Base-by-base conservation (phyloP, 2,329 filamentous ascomycete species). In the Alternaria sp. region DNA sequence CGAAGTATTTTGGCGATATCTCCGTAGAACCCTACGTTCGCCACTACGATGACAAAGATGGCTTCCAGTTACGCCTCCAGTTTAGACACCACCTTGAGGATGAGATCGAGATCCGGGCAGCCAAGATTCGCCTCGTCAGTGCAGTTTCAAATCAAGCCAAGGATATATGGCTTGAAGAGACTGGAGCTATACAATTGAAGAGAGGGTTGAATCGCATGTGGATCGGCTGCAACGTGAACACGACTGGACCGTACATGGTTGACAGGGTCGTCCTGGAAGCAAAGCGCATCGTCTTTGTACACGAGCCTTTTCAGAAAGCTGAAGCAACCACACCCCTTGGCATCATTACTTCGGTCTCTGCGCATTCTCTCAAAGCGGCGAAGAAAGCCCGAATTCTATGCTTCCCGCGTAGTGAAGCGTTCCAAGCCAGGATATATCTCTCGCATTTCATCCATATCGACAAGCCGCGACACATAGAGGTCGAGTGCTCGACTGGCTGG, bases 401-500 rank as follows among this genome's bases (percentile, higher is more conserved):
- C 28, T 96, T 92, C 74, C 91, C 93, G 32, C 86, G 88, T 16
- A 78, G 85, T 1, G 83, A 88, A 46, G 86, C 91, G 0, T 86
- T 97, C 4, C 87, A 92, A 61, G 86, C 91, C 3, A 85, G 85
- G 49, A 81, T 96, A 7, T 83, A 82, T 42, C 84, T 91, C 0
- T 88, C 91, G 0, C 90, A 86, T 62, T 82, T 89, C 44, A 89
- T 96, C 24, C 89, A 94, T 63, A 86, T 99, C 5, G 92, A 96
- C 74, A 89, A 89, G 66, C 89, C 89, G 69, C 91, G 91, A 58
- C 89, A 87, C 0, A 82, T 98, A 0, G 91, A 96, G 59, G 81
- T 99, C 20, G 84, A 88, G 51, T 79, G 97, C 12, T 81, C 82
- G 11, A 88, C 89, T 11, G 94, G 93, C 1, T 91, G 90, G 85